Percentiles rank a stretch among this genome's conserved stretches.
phyloP scores from a whole-genome alignment of 352 stramenopile genomes.

The Phytophthora pistaciae region DNA sequence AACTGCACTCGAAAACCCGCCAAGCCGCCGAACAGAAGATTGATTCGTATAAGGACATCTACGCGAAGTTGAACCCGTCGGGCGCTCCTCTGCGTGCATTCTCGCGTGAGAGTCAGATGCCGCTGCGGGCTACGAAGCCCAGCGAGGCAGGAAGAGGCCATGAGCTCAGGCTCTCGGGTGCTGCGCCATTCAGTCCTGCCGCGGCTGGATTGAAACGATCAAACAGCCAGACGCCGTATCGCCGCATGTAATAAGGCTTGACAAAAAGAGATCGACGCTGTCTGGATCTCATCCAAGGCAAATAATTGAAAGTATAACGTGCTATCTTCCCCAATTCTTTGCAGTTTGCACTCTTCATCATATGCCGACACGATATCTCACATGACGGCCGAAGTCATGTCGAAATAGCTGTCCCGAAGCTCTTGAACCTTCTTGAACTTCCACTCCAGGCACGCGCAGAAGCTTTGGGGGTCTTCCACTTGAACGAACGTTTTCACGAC shows the following conservation, averaged over 20 bases:
- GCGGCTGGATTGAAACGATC: not conserved
- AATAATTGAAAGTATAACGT: no score
- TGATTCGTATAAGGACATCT: conserved; percentile 34
- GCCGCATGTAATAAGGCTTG: conserved; percentile 10
- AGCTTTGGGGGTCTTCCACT: not conserved
- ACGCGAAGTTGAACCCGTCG: conserved; percentile 25
- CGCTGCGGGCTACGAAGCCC: conserved; percentile 27
- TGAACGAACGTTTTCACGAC: conserved; percentile 4
- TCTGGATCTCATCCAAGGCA: no score
- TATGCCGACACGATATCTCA: no score
- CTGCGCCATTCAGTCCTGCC: conserved; percentile 12
- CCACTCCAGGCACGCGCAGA: not conserved
- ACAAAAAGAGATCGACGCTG: no score
- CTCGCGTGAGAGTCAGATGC: conserved; percentile 14
- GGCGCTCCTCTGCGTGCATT: conserved; percentile 9
- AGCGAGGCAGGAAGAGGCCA: conserved; percentile 26
- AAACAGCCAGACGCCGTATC: conserved; percentile 14
- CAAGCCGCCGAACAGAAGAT: conserved; percentile 28
- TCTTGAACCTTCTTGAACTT: not conserved
- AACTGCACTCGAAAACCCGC: no score
- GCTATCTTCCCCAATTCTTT: no score
- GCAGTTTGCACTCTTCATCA: no score
- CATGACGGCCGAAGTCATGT: conserved; percentile 1
- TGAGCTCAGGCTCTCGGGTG: conserved; percentile 21
- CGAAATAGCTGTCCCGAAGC: not conserved